Evolutionary conservation across 805 yeast species (phyloP), one percentile per base, ranked within the genome.

Genomic region (Candida sanyiensis): DNA sequence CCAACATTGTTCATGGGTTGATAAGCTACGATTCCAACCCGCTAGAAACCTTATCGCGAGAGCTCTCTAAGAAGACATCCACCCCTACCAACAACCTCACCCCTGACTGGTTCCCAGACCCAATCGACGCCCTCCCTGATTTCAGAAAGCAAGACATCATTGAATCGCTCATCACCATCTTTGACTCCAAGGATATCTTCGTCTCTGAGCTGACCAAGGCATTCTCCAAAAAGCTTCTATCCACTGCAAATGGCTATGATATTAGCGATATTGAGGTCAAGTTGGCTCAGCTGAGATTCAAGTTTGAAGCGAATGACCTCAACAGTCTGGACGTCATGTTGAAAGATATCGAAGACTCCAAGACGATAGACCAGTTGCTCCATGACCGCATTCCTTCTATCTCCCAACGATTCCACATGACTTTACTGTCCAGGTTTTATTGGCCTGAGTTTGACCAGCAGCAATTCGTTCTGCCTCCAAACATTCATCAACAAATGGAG

Each of bases 41-140:
- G 6, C 62, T 83, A 21, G 56, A 64, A 6, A 84, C 77, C 38
- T 55, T 86, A 20, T 69, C 81, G 0, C 61, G 63, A 5, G 82
- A 79, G 43, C 60, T 87, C 10, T 46, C 58, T 15, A 54, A 50
- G 10, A 52, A 57, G 16, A 39, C 50, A 0, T 36, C 41, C 7
- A 37, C 51, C 5, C 45, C 51, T 2, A 28, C 42, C 7, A 40
- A 48, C 22, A 44, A 48, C 15, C 24, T 50, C 7, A 43, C 46
- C 28, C 51, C 77, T 3, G 64, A 72, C 33, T 86, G 96, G 96
- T 57, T 58, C 7, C 96, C 96, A 0, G 95, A 85, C 49, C 96
- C 96, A 0, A 71, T 84, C 12, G 96, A 87, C 61, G 94, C 96
- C 0, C 71, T 88, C n/a, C 85, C 89, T 0, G 95, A 86, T 57